These are phyloP conservation scores for Sanguinoderma infundibulare DNA, from an alignment of 1,284 basidiomycete species.

Conservation along the genomic window DNA sequence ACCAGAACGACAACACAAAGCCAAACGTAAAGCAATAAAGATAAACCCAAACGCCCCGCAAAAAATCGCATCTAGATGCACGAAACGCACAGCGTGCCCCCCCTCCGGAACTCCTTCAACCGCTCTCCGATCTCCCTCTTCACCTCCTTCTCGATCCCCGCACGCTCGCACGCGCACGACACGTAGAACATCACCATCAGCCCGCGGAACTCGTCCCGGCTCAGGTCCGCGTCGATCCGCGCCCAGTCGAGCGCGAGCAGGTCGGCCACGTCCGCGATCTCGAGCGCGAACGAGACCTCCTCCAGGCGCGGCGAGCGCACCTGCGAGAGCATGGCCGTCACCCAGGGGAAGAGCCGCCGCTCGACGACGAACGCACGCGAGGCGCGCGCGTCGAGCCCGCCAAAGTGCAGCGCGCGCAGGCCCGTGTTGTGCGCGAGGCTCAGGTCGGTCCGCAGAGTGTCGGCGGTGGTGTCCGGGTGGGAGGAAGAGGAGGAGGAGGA, in stretches of 20 bases:
- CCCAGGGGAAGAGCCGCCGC: slow-evolving; percentile 33
- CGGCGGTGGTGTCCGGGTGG: neutral
- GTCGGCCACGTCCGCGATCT: slow-evolving; percentile 30
- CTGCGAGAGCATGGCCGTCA: slow-evolving; percentile 31
- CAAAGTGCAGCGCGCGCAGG: slow-evolving; percentile 35
- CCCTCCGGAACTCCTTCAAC: slow-evolving; percentile 28
- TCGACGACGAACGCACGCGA: slow-evolving; percentile 33
- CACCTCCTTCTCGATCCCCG: slow-evolving; percentile 25
- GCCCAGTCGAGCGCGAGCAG: slow-evolving; percentile 35
- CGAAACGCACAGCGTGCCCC: slow-evolving; percentile 32
- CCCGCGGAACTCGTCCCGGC: slow-evolving; percentile 32
- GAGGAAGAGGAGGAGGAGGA: slow-evolving; percentile 26
- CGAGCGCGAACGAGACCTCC: slow-evolving; percentile 34
- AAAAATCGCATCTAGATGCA: slow-evolving; percentile 23
- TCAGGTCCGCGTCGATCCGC: slow-evolving; percentile 33
- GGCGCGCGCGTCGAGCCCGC: slow-evolving; percentile 33
- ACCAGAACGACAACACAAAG: neutral
- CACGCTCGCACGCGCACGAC: slow-evolving; percentile 29
- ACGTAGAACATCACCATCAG: slow-evolving; percentile 34
- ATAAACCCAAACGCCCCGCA: neutral
- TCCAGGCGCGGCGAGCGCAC: slow-evolving; percentile 28
- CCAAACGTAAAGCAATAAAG: neutral
- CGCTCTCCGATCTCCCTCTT: slow-evolving; percentile 24
- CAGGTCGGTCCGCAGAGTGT: slow-evolving; percentile 30
- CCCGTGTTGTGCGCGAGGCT: slow-evolving; percentile 36